Conservation (phyloP, 2,329 filamentous ascomycete species). For the Cercospora sp. region DNA sequence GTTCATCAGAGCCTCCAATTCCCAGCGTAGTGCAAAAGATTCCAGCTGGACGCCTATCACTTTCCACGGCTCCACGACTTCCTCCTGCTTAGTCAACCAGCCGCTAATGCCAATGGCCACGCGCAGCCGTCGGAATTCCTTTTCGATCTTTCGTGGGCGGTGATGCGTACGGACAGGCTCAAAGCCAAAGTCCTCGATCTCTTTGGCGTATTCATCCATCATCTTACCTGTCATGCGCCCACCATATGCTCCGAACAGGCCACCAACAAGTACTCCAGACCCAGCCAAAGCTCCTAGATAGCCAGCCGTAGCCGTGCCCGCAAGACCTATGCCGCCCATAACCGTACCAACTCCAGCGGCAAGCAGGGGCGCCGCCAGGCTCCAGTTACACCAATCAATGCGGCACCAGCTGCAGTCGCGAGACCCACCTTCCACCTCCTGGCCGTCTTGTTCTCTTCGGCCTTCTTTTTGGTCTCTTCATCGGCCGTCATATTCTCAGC, state of each 20-base stretch:
- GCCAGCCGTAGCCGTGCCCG: slow-evolving; percentile 68
- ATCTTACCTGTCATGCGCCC: slow-evolving; percentile 79
- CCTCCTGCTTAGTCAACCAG: slow-evolving; percentile 71
- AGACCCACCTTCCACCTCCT: slow-evolving; percentile 81
- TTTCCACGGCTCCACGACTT: slow-evolving; percentile 76
- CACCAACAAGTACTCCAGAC: slow-evolving; percentile 75
- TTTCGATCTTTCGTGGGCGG: slow-evolving; percentile 53
- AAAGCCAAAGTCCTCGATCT: slow-evolving; percentile 87
- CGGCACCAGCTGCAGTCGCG: slow-evolving; percentile 83
- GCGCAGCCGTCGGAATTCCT: slow-evolving; percentile 59
- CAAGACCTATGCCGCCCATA: slow-evolving; percentile 19
- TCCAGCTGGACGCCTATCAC: slow-evolving; percentile 72
- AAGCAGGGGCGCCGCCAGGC: slow-evolving; percentile 74
- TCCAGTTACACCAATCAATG: slow-evolving; percentile 79
- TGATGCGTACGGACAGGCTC: slow-evolving; percentile 67
- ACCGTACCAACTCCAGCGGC: slow-evolving; percentile 77
- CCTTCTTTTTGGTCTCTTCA: slow-evolving; percentile 71
- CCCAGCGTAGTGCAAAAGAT: slow-evolving; percentile 81
- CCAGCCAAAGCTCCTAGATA: slow-evolving; percentile 79
- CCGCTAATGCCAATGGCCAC: slow-evolving; percentile 82
- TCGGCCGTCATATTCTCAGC: slow-evolving; percentile 77
- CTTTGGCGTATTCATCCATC: slow-evolving; percentile 82
- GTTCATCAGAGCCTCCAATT: slow-evolving; percentile 73
- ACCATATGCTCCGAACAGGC: slow-evolving; percentile 89
- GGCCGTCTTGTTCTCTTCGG: slow-evolving; percentile 64